These are phyloP conservation scores for Goffeauzyma gilvescens DNA, from an alignment of 768 basidiomycete species.

Conservation along the genomic window DNA sequence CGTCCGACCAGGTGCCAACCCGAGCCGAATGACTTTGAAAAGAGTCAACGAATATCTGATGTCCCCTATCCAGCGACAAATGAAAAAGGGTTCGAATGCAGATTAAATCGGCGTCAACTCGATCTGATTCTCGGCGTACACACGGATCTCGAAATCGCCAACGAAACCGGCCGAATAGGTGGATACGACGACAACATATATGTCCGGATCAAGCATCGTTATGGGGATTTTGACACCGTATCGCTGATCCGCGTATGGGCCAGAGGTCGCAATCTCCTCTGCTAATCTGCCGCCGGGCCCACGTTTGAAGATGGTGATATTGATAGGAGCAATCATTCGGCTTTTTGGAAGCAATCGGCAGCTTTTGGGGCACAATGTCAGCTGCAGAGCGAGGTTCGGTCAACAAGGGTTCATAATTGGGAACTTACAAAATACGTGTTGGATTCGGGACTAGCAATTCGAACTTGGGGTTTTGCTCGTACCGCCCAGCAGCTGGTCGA, in stretches of 20 bases:
- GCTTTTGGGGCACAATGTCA: too few relatives aligned
- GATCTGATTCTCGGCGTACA: not conserved
- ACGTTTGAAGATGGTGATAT: conserved; percentile 25
- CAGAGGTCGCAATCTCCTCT: conserved; percentile 46
- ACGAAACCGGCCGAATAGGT: conserved; percentile 48
- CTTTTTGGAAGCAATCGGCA: too few relatives aligned
- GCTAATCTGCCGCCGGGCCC: conserved; percentile 34
- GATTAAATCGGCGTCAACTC: not conserved
- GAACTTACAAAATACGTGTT: conserved; percentile 15
- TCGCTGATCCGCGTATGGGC: conserved; percentile 55
- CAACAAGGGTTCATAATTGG: too few relatives aligned
- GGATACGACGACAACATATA: conserved; percentile 55
- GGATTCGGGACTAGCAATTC: conserved; percentile 36
- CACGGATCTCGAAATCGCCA: conserved; percentile 39
- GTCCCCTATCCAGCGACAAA: too few relatives aligned
- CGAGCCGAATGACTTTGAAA: conserved; percentile 62
- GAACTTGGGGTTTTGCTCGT: conserved; percentile 50
- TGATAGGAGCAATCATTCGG: conserved; percentile 13
- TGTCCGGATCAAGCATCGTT: conserved; percentile 41
- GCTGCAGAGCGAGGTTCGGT: too few relatives aligned
- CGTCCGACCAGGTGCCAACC: conserved; percentile 56
- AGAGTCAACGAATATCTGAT: conserved; percentile 57
- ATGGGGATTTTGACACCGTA: conserved; percentile 48
- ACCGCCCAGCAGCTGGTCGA: conserved; percentile 47
- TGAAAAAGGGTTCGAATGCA: too few relatives aligned